A percentile compares a stretch with the other conserved stretches of the same genome.
Evolutionary conservation across 805 yeast species (phyloP).

Genomic region (Myxozyma geophila): DNA sequence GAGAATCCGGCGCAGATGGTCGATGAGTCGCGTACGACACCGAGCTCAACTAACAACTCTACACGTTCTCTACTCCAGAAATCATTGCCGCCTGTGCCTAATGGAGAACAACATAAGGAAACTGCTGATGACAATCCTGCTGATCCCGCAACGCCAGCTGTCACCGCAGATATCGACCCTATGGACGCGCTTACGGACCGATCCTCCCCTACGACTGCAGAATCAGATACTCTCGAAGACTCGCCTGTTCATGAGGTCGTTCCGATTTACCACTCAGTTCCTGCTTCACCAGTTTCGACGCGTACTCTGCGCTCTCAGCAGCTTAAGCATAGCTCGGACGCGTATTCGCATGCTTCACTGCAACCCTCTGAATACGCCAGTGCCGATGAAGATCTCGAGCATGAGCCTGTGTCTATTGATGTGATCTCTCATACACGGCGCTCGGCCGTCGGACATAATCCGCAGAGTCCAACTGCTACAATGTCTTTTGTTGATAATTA

Average conservation of each 20-base stretch:
- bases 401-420: background rate
- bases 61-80: conserved; percentile 3
- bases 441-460: background rate
- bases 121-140: no score
- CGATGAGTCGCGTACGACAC: background rate
- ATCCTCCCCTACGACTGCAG: background rate
- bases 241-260: background rate
- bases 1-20: background rate
- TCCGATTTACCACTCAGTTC: background rate
- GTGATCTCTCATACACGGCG: background rate
- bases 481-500: conserved; percentile 13
- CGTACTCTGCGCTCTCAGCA: background rate
- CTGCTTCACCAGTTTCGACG: conserved; percentile 1
- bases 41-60: background rate
- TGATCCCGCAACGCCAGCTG: background rate
- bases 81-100: conserved; percentile 12
- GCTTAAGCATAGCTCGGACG: background rate
- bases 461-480: conserved; percentile 2
- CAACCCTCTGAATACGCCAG: conserved; percentile 16
- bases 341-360: conserved; percentile 5
- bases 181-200: background rate
- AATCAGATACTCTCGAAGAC: background rate
- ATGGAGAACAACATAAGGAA: background rate
- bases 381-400: conserved; percentile 13
- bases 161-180: background rate